Evolutionary conservation across 1,284 basidiomycete species (phyloP).

Genomic region (Marasmius sp.): DNA sequence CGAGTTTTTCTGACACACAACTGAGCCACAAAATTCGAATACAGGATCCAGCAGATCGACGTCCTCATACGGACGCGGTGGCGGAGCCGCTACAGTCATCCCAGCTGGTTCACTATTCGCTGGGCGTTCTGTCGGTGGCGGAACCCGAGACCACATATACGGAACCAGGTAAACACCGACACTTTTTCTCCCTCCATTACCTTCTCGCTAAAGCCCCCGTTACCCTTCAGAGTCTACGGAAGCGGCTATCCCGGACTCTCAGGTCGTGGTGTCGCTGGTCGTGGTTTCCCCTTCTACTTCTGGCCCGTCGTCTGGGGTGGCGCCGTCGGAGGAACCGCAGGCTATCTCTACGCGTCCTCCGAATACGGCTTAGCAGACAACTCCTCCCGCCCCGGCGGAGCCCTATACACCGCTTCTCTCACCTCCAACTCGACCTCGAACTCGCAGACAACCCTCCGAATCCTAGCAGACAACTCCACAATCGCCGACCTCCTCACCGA

Average conservation of each 20-base stretch:
- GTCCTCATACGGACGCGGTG: not conserved
- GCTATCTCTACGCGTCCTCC: conserved; percentile 39
- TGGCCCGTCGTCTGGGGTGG: conserved; percentile 59
- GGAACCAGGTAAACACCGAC: conserved; percentile 29
- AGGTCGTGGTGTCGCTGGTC: conserved; percentile 42
- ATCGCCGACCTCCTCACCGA: conserved; percentile 46
- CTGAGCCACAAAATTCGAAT: no score
- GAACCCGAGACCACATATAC: conserved; percentile 33
- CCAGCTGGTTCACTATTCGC: not conserved
- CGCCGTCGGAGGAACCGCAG: conserved; percentile 30
- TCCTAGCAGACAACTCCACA: conserved; percentile 60
- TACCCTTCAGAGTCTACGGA: conserved; percentile 45
- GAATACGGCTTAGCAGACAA: conserved; percentile 59
- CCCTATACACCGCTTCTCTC: conserved; percentile 50
- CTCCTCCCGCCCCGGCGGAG: conserved; percentile 57
- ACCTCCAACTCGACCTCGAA: conserved; percentile 32
- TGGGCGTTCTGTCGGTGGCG: conserved; percentile 27
- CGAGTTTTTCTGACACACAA: no score
- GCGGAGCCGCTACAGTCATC: not conserved
- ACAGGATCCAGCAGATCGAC: not conserved
- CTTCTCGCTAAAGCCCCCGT: not conserved
- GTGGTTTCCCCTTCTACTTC: conserved; percentile 55
- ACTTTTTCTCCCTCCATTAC: not conserved
- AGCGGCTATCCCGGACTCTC: conserved; percentile 54
- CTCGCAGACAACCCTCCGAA: conserved; percentile 49